Conservation (phyloP, 352 stramenopile species). For the Pythium chondricola region DNA sequence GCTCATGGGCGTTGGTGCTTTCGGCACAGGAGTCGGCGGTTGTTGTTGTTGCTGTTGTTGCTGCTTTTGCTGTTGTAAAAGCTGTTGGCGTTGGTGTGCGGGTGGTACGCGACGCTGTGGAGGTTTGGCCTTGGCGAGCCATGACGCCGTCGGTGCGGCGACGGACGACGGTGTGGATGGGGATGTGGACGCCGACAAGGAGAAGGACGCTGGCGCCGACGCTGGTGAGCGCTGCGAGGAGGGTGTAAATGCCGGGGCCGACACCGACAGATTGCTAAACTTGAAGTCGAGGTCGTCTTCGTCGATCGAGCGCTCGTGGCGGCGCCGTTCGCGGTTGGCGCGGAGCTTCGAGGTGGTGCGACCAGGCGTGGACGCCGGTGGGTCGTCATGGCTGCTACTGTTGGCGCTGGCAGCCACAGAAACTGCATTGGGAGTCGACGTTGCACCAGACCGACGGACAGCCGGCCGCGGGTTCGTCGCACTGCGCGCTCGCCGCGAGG, state of each 20-base stretch:
- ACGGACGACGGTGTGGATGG: slow-evolving; percentile 4
- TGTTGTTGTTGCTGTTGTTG: not conserved
- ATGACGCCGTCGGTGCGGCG: slow-evolving; percentile 18
- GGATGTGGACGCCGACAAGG: too few relatives aligned
- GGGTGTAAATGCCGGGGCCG: slow-evolving; percentile 42
- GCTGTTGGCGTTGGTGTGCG: slow-evolving; percentile 13
- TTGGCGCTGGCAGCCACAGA: not conserved
- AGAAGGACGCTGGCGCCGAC: not conserved
- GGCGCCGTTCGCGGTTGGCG: slow-evolving; percentile 47
- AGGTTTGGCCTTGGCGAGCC: slow-evolving; percentile 22
- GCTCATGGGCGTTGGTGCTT: slow-evolving; percentile 19
- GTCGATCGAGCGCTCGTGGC: slow-evolving; percentile 48
- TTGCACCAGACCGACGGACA: slow-evolving; percentile 2
- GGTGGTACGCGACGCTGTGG: slow-evolving; percentile 16
- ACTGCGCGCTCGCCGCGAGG: slow-evolving; percentile 5
- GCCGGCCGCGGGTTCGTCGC: slow-evolving; percentile 11
- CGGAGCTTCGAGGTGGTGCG: slow-evolving; percentile 59
- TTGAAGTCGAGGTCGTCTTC: slow-evolving; percentile 59
- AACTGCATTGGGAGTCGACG: not conserved
- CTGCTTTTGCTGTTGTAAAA: slow-evolving; percentile 8
- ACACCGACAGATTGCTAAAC: slow-evolving; percentile 50
- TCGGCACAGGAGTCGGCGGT: slow-evolving; percentile 9
- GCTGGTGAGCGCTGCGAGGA: slow-evolving; percentile 6
- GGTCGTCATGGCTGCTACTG: not conserved
- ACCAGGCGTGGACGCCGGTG: not conserved